Percentiles rank a stretch among this genome's conserved stretches.
Evolutionary conservation across 768 basidiomycete genomes (phyloP).

Genomic region (Artomyces pyxidatus): DNA sequence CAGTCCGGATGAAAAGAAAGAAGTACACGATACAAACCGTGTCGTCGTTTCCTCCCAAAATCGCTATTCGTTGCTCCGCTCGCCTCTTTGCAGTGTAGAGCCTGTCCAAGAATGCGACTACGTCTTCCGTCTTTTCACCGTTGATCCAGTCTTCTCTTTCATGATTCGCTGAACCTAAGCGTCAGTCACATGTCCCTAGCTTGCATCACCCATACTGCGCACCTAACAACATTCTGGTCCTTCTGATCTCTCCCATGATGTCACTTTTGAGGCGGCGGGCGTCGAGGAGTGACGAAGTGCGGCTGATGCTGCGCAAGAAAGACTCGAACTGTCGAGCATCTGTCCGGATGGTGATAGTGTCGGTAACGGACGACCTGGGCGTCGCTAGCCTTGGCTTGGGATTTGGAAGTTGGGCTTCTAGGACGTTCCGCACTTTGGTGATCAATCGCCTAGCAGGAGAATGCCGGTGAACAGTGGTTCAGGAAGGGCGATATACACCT

Average conservation of each 20-base stretch:
- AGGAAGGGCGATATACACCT: conserved; percentile 33
- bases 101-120: conserved; percentile 81
- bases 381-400: conserved; percentile 36
- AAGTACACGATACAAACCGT: conserved; percentile 34
- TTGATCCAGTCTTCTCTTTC: conserved; percentile 87
- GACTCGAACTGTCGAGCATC: conserved; percentile 81
- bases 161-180: conserved; percentile 42
- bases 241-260: conserved; percentile 82
- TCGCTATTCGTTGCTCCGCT: conserved; percentile 77
- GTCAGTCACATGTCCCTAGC: no score
- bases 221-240: conserved; percentile 71
- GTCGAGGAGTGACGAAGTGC: conserved; percentile 77
- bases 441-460: conserved; percentile 71
- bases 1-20: no score
- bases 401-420: conserved; percentile 71
- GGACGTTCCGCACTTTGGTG: conserved; percentile 75
- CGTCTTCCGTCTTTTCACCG: conserved; percentile 76
- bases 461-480: no score
- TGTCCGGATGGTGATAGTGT: conserved; percentile 76
- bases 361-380: conserved; percentile 37
- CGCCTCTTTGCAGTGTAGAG: conserved; percentile 84
- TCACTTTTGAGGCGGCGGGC: conserved; percentile 89
- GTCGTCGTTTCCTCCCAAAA: conserved; percentile 66
- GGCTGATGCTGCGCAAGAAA: conserved; percentile 79
- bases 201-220: no score